These are phyloP conservation scores for Camellia granthamiana DNA, from an alignment of 148 eudicot genomes.

Conservation along the genomic window DNA sequence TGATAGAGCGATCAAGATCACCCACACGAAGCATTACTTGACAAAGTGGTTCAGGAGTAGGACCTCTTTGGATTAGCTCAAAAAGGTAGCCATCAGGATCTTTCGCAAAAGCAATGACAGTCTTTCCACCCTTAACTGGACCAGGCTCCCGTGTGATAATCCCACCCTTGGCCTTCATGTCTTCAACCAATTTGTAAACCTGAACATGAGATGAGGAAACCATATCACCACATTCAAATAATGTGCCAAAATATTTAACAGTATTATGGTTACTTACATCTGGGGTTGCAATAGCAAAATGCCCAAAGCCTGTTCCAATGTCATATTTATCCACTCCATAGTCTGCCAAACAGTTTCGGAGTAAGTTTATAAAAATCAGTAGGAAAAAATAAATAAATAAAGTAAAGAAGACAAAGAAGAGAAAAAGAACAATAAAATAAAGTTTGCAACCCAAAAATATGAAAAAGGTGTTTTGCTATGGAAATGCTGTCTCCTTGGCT, in stretches of 20 bases:
- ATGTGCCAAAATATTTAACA: background rate
- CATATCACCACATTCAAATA: background rate
- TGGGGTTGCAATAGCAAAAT: slow-evolving; percentile 85
- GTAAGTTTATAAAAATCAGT: background rate
- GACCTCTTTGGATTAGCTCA: slow-evolving; percentile 72
- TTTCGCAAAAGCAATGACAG: slow-evolving; percentile 83
- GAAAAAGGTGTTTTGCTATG: background rate
- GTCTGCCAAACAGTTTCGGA: slow-evolving; percentile 40
- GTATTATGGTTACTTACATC: slow-evolving; percentile 59
- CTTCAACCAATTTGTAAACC: slow-evolving; percentile 89
- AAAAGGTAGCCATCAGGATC: slow-evolving; percentile 96
- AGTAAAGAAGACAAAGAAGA: background rate
- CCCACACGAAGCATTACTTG: slow-evolving; percentile 99
- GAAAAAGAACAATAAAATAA: background rate
- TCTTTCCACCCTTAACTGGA: slow-evolving; percentile 85
- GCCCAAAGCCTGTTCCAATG: slow-evolving; percentile 96
- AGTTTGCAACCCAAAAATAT: background rate
- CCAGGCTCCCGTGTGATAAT: slow-evolving; percentile 83
- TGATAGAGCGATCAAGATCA: slow-evolving; percentile 87
- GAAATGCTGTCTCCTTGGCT: background rate
- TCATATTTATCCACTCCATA: slow-evolving; percentile 93
- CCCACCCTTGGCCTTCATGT: slow-evolving; percentile 73
- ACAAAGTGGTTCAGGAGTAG: slow-evolving; percentile 93
- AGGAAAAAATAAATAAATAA: too few relatives aligned
- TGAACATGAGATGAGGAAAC: slow-evolving; percentile 18